Conservation (phyloP, 2,329 filamentous ascomycete species). For the Stagonosporopsis chrysanthemi region DNA sequence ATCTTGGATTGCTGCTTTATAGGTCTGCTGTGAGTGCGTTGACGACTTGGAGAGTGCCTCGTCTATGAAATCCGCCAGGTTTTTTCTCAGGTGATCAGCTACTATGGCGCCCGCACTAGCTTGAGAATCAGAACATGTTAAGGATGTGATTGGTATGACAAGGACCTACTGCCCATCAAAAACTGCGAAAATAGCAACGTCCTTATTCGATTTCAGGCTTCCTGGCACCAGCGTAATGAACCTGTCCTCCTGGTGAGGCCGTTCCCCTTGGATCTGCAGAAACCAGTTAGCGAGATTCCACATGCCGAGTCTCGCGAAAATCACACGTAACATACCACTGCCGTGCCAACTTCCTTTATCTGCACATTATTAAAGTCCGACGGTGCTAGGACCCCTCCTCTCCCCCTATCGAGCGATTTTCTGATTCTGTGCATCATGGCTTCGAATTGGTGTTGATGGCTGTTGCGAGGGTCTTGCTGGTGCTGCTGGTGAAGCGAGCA, state of each 20-base stretch:
- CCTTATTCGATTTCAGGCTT: slow-evolving; percentile 30
- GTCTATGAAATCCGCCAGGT: slow-evolving; percentile 30
- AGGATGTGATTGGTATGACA: not conserved
- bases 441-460: slow-evolving; percentile 18
- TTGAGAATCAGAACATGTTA: slow-evolving; percentile 5
- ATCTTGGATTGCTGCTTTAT: slow-evolving; percentile 32
- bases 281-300: slow-evolving; percentile 26
- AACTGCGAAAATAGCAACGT: slow-evolving; percentile 33
- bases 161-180: slow-evolving; percentile 36
- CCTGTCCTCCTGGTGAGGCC: slow-evolving; percentile 34
- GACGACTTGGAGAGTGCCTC: slow-evolving; percentile 24
- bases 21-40: slow-evolving; percentile 25
- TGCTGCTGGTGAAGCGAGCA: slow-evolving; percentile 4
- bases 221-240: slow-evolving; percentile 29
- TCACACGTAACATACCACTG: slow-evolving; percentile 13
- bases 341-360: slow-evolving; percentile 11
- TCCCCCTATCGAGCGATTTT: slow-evolving; percentile 13
- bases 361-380: not conserved
- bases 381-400: slow-evolving; percentile 1
- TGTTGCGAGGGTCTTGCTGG: not conserved
- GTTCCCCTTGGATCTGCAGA: slow-evolving; percentile 32
- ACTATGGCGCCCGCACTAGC: slow-evolving; percentile 32
- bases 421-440: slow-evolving; percentile 18
- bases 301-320: slow-evolving; percentile 4
- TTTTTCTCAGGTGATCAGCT: slow-evolving; percentile 23